phyloP scores from a whole-genome alignment of 2,329 filamentous ascomycete genomes.

The Phialocephala sp. region DNA sequence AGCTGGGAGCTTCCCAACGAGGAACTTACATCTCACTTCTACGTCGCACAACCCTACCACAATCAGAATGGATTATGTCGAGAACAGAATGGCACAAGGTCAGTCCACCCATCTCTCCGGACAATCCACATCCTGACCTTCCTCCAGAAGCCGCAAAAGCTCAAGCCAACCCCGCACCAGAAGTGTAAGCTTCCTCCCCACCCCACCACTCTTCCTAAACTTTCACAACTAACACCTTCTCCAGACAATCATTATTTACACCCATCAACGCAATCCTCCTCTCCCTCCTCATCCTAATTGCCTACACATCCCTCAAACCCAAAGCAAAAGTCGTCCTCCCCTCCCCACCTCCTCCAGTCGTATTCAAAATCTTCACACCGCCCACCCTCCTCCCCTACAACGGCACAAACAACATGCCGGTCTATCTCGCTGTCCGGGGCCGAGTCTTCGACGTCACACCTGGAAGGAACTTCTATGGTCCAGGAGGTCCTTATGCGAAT shows the following conservation, averaged over 20 bases:
- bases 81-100: conserved; percentile 44
- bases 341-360: conserved; percentile 59
- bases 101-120: not conserved
- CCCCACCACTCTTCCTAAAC: conserved; percentile 7
- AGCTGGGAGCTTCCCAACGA: not conserved
- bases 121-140: conserved; percentile 16
- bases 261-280: conserved; percentile 68
- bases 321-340: conserved; percentile 54
- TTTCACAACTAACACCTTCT: conserved; percentile 6
- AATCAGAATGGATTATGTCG: conserved; percentile 43
- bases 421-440: conserved; percentile 91
- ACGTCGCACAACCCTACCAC: not conserved
- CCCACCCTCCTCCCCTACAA: conserved; percentile 85
- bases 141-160: conserved; percentile 40
- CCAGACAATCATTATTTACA: conserved; percentile 52
- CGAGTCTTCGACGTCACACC: conserved; percentile 88
- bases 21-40: not conserved
- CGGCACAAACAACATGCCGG: conserved; percentile 73
- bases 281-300: conserved; percentile 60
- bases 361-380: conserved; percentile 76
- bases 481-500: conserved; percentile 92
- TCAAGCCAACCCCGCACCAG: conserved; percentile 37
- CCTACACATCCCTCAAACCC: conserved; percentile 61
- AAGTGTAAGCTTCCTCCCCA: conserved; percentile 38
- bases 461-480: conserved; percentile 94